Base-by-base conservation (phyloP, 108 stramenopile species). In the Nitzschia sp. region DNA sequence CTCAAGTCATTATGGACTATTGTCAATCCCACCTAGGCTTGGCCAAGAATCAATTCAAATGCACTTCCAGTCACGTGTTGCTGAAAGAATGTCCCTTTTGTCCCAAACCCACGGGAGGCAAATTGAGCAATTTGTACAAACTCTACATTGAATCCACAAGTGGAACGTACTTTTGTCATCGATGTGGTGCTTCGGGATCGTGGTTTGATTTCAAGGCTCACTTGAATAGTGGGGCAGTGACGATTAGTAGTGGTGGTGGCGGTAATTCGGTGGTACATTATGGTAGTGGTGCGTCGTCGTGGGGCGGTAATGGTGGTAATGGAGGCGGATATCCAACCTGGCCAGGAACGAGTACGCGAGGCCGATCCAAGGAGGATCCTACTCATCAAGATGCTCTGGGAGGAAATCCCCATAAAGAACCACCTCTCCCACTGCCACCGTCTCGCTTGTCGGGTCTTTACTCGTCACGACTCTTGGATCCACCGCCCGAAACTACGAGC, bases 91-190 rank as follows among this genome's bases (percentile, higher is more conserved):
- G 94, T 67, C 87, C 87, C 51, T 90, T 95, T 56, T 95, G 94
- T 54, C 32, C 63, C 64, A 95, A 91, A 75, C 90, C 89, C 1
- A 95, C 94, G 30, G 55, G 65, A 0, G 75, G 66, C 8, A 84
- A 91, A 27, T 56, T 78, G 8, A 75, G 75, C 48, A 95, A 95
- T 51, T 24, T 69, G 2, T 89, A 82, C 79, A 95, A 95, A 67
- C 65, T 88, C 26, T 92, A 92, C 48, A 64, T 95, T 0, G 49
- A 72, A 30, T 77, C 76, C 18, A 77, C 77, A 0, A 77, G 80
- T 13, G 97, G 95, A n/a, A 92, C 94, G 1, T 97, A 87, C 68
- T 95, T 93, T 71, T 97, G 97, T 78, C 95, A 96, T 80, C 85
- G 97, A 25, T 97, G 97, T 70, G 94, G 93, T 0, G 66, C 80